These are phyloP conservation scores for Dendrobium chrysotoxum DNA, from an alignment of 106 monocot species.

Conservation along the genomic window DNA sequence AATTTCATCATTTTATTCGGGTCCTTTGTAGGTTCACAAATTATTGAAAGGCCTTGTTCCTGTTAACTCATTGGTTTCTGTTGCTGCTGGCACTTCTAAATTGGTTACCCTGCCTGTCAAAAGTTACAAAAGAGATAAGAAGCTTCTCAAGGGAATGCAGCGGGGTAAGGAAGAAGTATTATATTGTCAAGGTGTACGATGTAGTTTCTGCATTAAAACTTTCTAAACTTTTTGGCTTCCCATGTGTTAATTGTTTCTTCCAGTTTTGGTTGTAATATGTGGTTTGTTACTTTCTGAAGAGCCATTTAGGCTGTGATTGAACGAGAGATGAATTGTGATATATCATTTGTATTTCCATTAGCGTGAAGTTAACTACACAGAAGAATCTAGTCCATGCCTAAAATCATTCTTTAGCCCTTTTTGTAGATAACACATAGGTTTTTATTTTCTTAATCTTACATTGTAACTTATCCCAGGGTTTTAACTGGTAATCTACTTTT, in stretches of 20 bases:
- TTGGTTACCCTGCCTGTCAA: slow-evolving; percentile 84
- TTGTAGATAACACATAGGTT: background rate
- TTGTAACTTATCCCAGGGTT: too few species aligned
- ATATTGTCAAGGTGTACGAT: background rate
- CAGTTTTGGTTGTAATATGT: background rate
- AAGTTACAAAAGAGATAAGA: slow-evolving; percentile 81
- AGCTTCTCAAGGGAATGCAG: slow-evolving; percentile 91
- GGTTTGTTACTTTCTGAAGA: too few species aligned
- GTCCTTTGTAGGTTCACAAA: slow-evolving; percentile 63
- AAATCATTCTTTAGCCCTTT: background rate
- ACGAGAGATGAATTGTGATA: too few species aligned
- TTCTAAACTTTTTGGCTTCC: background rate
- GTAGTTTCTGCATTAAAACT: background rate
- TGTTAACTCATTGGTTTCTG: slow-evolving; percentile 65
- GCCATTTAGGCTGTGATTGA: too few species aligned
- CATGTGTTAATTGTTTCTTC: background rate
- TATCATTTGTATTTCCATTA: too few species aligned
- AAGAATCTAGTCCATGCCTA: too few species aligned
- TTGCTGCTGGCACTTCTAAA: slow-evolving; percentile 82
- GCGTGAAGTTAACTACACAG: too few species aligned
- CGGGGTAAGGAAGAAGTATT: slow-evolving; percentile 45
- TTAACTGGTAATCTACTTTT: too few species aligned
- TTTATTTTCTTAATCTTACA: too few species aligned
- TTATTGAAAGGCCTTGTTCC: slow-evolving; percentile 88
- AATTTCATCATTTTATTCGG: background rate